Evolutionary conservation across 164 flowering plant species (phyloP), one percentile per base, ranked within the genome.

Genomic region (Akebia trifoliata): DNA sequence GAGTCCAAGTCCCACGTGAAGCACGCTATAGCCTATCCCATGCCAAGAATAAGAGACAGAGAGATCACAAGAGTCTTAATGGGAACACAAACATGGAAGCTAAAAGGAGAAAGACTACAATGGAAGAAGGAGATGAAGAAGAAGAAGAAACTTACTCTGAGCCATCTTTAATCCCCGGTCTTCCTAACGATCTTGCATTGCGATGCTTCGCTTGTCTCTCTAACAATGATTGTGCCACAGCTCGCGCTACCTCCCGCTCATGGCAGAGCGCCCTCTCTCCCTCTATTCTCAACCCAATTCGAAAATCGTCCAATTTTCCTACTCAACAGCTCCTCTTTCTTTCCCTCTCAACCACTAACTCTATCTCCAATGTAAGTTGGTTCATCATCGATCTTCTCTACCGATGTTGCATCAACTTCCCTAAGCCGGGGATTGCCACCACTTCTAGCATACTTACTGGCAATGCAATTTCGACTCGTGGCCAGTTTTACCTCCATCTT

Each of bases 121-220:
- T 44, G 48, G 48, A 14, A 44, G 48, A 44, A 44, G 6, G 18
- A 42, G n/a, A n/a, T n/a, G 26, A 14, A 44, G 36, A 28, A 50
- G 22, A 17, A 50, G 24, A 22, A 22, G 29, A 15, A 49, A 15
- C 29, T 8, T 5, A 5, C 21, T 8, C 54, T 50, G 21, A 4
- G 9, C 21, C 35, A 50, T 17, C 54, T 50, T 36, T 30, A 20
- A 31, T 50, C 54, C 54, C 54, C 18, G 54, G 21, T 36, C 54
- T 50, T 7, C 54, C 54, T n/a, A 22, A 50, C 31, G 54, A 50
- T 10, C 36, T 50, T 6, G 54, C 54, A 7, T 32, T 50, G 35
- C 54, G 35, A 18, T 50, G 54, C 54, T 20, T 50, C 10, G 54
- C 54, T 36, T 36, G 36, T 18, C 54, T 50, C 54, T 50, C 54